Evolutionary conservation across 129 eudicot species (phyloP).

Genomic region (Cynara cardunculus): DNA sequence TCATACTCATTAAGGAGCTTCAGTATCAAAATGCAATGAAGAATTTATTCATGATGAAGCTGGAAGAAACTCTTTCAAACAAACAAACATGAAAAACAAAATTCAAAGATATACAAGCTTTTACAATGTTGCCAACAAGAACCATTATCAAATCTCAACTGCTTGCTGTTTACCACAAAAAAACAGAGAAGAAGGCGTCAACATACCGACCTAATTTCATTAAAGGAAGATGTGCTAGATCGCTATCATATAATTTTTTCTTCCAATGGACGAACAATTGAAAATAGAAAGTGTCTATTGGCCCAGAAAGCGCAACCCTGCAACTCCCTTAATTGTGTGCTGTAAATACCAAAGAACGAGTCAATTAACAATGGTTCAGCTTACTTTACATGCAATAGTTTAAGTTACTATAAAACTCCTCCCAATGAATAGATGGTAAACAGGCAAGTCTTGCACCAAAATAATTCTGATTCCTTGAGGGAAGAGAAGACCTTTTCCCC

Average conservation of each 20-base stretch:
- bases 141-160: not conserved
- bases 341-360: not conserved
- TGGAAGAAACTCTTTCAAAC: not conserved
- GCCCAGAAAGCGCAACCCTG: not conserved
- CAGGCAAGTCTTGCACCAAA: not conserved
- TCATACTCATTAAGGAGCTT: slow-evolving; percentile 43
- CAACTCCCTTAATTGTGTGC: not conserved
- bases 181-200: not conserved
- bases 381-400: not conserved
- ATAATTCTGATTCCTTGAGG: too few relatives aligned
- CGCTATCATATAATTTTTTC: not conserved
- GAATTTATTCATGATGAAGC: not conserved
- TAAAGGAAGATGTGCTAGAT: too few relatives aligned
- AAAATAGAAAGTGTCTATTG: too few relatives aligned
- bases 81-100: not conserved
- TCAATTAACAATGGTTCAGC: not conserved
- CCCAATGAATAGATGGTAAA: not conserved
- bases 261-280: not conserved
- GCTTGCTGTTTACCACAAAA: not conserved
- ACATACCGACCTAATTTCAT: not conserved
- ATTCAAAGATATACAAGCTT: not conserved
- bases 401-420: not conserved
- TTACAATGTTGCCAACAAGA: not conserved
- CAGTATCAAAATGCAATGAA: not conserved
- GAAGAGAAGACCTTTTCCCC: too few relatives aligned